Base-by-base conservation (phyloP, 805 yeast genomes). In the Nakazawaea anatomiae region DNA sequence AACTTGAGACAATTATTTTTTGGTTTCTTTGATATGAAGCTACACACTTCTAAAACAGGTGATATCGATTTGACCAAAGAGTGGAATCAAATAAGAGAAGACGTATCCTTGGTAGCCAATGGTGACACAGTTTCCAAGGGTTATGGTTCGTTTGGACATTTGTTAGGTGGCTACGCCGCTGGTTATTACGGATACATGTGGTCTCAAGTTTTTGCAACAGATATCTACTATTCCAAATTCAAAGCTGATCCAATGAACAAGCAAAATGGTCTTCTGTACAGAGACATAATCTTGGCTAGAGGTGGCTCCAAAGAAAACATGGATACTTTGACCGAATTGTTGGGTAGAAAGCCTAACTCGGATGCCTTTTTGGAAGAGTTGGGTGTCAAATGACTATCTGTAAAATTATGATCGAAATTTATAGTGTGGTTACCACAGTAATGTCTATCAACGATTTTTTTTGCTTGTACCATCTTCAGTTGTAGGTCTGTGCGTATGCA, bases 171-270 rank as follows among this genome's bases (percentile, higher is more conserved):
- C 14, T 89, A 89, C 65, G 92, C 87, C 50, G 82, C 91, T 9
- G 90, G 91, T 4, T 89, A 89, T 68, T 89, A 89, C 59, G 96
- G 96, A 1, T 89, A 89, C 65, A 68, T 88, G 69, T 89, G 89
- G 83, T 86, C 95, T 2, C 83, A 83, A 60, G 96, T 87, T 12
- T 89, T 83, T 71, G 94, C 96, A 1, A 79, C 88, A 6, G 96
- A 89, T 65, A 86, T 89, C 62, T 89, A 78, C 70, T 82, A 86
- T 64, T 69, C 87, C 4, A 76, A 79, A 60, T 89, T 89, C 73
- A 77, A 79, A 52, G 59, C 68, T 1, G 80, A 85, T 63, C 94
- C 95, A 42, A 74, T 86, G 77, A 78, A 82, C 60, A 71, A 79
- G 25, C 63, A 64, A 14, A 73, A 69, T 47, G 96, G 96, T 47